Evolutionary conservation across 345 rosid genomes (phyloP), one percentile per base, ranked within the genome.

Genomic region (Citrus medica): DNA sequence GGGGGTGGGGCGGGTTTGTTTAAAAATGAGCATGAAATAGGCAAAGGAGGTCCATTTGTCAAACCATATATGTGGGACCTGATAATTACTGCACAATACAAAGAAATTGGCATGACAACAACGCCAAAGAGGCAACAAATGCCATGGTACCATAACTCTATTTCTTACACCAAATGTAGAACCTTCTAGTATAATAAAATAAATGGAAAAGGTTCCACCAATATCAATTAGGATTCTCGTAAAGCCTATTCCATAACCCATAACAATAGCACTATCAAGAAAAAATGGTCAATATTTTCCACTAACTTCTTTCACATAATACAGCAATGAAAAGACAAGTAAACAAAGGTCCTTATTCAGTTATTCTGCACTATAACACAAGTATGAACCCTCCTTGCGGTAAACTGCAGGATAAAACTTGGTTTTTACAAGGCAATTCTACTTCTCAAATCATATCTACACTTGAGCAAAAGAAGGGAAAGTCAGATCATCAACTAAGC

Each of bases 1-100:
- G 38, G 38, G 3, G 28, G 28, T 1, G 2, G 3, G 0, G 2
- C 0, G 3, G 0, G 2, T 1, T 10, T 7, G 42, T 38, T 61
- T 24, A 30, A 25, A 16, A 62, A 27, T 6, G 37, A 1, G 5
- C 1, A 14, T 9, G 27, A 33, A 69, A 27, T n/a, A 46, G 22
- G 14, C 58, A 69, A 16, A 69, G 10, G 35, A 25, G 59, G n/a
- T 27, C 60, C 37, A 3, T 16, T 46, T 46, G 35, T 32, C 22
- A 65, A 65, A 65, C 58, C 22, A 65, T 5, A 6, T 30, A 65
- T 6, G 25, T 60, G 27, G 65, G 28, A 14, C 40, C n/a, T 16
- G 37, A 17, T 5, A 65, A 65, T 35, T 30, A 65, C n/a, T n/a
- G 65, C 30, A 60, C 17, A 4, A 32, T 16, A 21, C 6, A 30